Evolutionary conservation across 1,284 basidiomycete genomes (phyloP).

Genomic region (Rhodotorula sp.): DNA sequence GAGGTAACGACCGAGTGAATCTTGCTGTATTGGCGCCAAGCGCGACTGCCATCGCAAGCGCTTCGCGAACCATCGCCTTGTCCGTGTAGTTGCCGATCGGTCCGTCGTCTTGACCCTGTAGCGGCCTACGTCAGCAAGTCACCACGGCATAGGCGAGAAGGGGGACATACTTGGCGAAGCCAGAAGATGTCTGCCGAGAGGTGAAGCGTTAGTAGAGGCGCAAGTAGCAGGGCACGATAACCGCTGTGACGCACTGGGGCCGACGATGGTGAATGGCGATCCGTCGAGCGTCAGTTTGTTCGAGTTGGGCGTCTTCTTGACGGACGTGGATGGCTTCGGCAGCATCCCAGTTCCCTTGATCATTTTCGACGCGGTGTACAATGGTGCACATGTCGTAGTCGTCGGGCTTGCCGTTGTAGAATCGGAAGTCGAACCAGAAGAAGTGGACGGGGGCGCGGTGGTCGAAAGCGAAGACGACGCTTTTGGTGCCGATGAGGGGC

Average conservation of each 20-base stretch:
- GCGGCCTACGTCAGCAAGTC: neutral
- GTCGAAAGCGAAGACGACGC: too few species aligned
- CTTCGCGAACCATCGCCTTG: slow-evolving; percentile 30
- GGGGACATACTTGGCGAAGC: slow-evolving; percentile 42
- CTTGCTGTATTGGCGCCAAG: slow-evolving; percentile 33
- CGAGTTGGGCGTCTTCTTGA: neutral
- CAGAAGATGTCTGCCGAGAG: slow-evolving; percentile 19
- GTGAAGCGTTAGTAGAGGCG: neutral
- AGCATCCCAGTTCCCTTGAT: slow-evolving; percentile 35
- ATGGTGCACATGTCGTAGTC: slow-evolving; percentile 18
- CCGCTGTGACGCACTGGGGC: slow-evolving; percentile 16
- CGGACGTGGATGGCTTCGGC: slow-evolving; percentile 26
- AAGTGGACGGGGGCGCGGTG: too few species aligned
- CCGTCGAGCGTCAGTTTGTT: slow-evolving; percentile 12
- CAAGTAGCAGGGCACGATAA: neutral
- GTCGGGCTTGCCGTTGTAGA: neutral
- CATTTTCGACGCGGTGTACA: slow-evolving; percentile 5
- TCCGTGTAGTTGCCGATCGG: slow-evolving; percentile 14
- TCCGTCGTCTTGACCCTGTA: slow-evolving; percentile 2
- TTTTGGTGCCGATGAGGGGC: too few species aligned
- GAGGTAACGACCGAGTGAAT: too few species aligned
- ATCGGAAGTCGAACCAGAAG: too few species aligned
- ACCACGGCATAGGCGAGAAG: slow-evolving; percentile 29
- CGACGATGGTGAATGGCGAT: slow-evolving; percentile 19
- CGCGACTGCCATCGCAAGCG: slow-evolving; percentile 31